Conservation (phyloP, 2,329 filamentous ascomycete genomes). For the Paecilomyces sp. region DNA sequence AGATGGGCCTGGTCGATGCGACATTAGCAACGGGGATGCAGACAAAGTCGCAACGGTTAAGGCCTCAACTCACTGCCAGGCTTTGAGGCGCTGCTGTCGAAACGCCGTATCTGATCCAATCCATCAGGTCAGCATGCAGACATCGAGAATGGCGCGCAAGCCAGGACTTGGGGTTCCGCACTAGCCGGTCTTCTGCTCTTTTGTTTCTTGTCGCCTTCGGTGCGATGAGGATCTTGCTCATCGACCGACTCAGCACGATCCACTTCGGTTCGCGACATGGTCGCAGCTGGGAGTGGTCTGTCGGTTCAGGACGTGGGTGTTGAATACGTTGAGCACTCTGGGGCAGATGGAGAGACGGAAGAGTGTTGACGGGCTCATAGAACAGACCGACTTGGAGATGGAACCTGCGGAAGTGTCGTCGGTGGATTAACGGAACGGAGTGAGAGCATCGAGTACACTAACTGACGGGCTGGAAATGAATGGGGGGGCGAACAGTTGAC, state of each 20-base stretch:
- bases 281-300: constrained; percentile 7
- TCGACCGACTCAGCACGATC: constrained; percentile 36
- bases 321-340: not conserved
- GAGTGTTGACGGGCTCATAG: not conserved
- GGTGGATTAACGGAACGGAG: not conserved
- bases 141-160: not conserved
- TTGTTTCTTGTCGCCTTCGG: constrained; percentile 60
- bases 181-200: constrained; percentile 91
- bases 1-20: constrained; percentile 62
- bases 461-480: not conserved
- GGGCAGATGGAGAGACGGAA: not conserved
- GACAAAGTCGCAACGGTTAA: constrained; percentile 7
- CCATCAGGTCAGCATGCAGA: not conserved
- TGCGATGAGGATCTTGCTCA: constrained; percentile 34
- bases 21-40: constrained; percentile 5
- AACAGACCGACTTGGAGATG: not conserved
- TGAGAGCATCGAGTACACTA: not conserved
- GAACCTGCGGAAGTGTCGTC: not conserved
- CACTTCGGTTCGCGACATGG: constrained; percentile 38
- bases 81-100: constrained; percentile 91
- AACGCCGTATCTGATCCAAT: constrained; percentile 75
- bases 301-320: not conserved
- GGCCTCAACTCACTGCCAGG: constrained; percentile 73
- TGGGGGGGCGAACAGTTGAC: not conserved
- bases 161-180: constrained; percentile 37